Evolutionary conservation across 2,329 filamentous ascomycete genomes (phyloP), one percentile per base, ranked within the genome.

Genomic region (Fusarium sp.): DNA sequence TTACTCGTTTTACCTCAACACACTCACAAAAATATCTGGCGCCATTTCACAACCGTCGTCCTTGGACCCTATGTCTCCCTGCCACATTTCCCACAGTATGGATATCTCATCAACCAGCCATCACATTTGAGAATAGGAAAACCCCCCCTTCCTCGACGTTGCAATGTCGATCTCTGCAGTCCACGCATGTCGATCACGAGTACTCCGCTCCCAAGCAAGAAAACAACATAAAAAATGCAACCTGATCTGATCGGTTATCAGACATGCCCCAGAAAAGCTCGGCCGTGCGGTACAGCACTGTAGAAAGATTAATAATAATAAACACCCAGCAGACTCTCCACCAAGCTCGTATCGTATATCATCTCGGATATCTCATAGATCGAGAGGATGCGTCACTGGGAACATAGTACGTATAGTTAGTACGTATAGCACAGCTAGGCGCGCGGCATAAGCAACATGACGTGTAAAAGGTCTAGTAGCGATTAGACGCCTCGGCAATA

Each of bases 211-310:
- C 39, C 17, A 20, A 50, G 41, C 49, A 35, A 62, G n/a, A 54
- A 51, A 35, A 30, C 44, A 47, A 56, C n/a, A 60, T 47, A 19
- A 35, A 30, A 46, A 60, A 68, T 68, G 65, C 44, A 66, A 68
- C 65, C 22, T 68, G 65, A 69, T 69, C 61, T 69, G 60, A 68
- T 69, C 66, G 66, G 33, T 6, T 10, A 68, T 69, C 66, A 65
- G 44, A 45, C 47, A 37, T 53, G 47, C 62, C 65, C 65, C 51
- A 37, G 65, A 48, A 65, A 68, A 67, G 61, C 54, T 53, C 62
- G 53, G 19, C 52, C 69, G 67, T 65, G 46, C 54, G 56, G 58
- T 30, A 30, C 9, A 30, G 40, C 13, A 32, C 50, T 35, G 40
- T 59, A 51, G 7, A 24, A 24, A 24, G 24, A 24, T 26, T 26